Percentiles rank a stretch among this genome's conserved stretches.
Conservation (phyloP, 805 yeast genomes). For the Saccharomycopsis sp. region DNA sequence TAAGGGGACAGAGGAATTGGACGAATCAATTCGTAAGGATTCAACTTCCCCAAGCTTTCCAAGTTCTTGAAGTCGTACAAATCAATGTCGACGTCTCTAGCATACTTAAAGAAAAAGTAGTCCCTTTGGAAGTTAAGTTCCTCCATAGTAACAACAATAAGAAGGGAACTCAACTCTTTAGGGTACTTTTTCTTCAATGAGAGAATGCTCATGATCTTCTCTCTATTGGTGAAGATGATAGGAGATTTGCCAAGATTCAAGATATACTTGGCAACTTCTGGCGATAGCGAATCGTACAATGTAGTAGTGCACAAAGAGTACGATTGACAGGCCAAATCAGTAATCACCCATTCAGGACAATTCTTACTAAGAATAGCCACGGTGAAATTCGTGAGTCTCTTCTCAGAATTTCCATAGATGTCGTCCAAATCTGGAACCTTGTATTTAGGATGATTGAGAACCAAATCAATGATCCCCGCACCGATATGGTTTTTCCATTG, state of each 20-base stretch:
- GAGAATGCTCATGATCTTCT: constrained; percentile 37
- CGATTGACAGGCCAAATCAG: constrained; percentile 51
- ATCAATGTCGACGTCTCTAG: constrained; percentile 25
- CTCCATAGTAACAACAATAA: constrained; percentile 23
- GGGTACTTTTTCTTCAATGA: constrained; percentile 33
- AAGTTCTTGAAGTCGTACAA: constrained; percentile 30
- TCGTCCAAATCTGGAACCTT: constrained; percentile 11
- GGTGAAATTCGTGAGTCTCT: constrained; percentile 30
- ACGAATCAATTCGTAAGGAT: constrained; percentile 29
- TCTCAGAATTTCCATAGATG: constrained; percentile 13
- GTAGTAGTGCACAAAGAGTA: constrained; percentile 41
- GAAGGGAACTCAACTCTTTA: constrained; percentile 13
- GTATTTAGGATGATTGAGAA: constrained; percentile 23
- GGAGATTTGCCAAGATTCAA: constrained; percentile 46
- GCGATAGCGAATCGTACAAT: constrained; percentile 39
- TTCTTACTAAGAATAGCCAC: constrained; percentile 45
- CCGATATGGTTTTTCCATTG: constrained; percentile 32
- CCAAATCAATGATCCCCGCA: constrained; percentile 33
- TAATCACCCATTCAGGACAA: constrained; percentile 49
- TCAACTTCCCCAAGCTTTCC: constrained; percentile 29
- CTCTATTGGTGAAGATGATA: constrained; percentile 40
- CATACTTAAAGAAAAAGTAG: constrained; percentile 5
- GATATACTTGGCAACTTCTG: constrained; percentile 47
- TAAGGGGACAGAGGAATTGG: constrained; percentile 41
- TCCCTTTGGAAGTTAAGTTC: constrained; percentile 6